These are phyloP conservation scores for Aquilaria yunnanensis DNA, from an alignment of 345 rosid genomes.

Conservation along the genomic window DNA sequence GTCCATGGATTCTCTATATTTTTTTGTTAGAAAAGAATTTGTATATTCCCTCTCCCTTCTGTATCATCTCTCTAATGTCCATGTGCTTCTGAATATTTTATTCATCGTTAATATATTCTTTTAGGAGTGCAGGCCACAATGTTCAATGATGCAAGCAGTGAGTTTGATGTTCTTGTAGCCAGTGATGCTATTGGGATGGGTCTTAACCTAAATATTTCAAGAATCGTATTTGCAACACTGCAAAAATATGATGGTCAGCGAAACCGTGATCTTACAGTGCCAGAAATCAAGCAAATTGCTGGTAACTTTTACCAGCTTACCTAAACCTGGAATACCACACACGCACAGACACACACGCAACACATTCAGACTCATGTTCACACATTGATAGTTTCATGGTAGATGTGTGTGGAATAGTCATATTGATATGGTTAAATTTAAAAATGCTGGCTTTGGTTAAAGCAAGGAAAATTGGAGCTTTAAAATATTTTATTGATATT, in stretches of 20 bases:
- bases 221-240: slow-evolving; percentile 80
- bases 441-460: no score
- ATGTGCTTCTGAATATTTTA: slow-evolving; percentile 1
- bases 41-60: background rate
- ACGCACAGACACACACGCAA: no score
- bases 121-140: slow-evolving; percentile 71
- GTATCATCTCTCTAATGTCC: background rate
- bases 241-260: slow-evolving; percentile 68
- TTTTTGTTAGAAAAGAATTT: no score
- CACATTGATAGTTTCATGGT: no score
- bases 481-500: no score
- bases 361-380: no score
- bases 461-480: no score
- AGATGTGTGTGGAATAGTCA: no score
- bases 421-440: no score
- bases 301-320: slow-evolving; percentile 27
- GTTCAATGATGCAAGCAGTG: slow-evolving; percentile 79
- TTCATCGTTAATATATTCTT: slow-evolving; percentile 16
- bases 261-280: slow-evolving; percentile 59
- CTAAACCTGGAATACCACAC: no score
- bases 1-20: background rate
- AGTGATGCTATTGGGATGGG: slow-evolving; percentile 99
- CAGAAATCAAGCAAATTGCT: slow-evolving; percentile 96
- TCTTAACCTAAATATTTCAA: slow-evolving; percentile 83
- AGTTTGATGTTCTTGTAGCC: slow-evolving; percentile 94